Base-by-base conservation (phyloP, 2,329 filamentous ascomycete genomes). In the Ilyonectria sp. region DNA sequence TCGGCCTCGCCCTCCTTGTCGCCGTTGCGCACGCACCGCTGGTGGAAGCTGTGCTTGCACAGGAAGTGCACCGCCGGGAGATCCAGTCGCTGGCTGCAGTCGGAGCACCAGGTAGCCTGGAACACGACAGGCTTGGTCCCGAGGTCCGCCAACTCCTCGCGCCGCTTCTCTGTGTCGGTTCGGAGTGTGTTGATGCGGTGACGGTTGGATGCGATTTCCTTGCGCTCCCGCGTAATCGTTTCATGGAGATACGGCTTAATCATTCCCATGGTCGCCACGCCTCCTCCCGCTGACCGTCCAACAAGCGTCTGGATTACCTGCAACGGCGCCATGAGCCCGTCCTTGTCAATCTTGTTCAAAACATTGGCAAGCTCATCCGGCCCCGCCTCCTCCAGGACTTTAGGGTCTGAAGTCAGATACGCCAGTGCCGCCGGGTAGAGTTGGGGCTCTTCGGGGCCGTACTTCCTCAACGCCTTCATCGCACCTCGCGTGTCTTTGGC, bases 31-130 rank as follows among this genome's bases (percentile, higher is more conserved):
- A 99, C 83, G 80, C 95, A 99, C 52, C 93, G 88, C 82, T 97
- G 94, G 79, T 99, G 96, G 85, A 98, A 99, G 68, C 92, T 95
- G 80, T 99, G 96, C 80, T 97, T 97, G 84, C 96, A 99, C 70
- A 99, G 82, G 79, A 99, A 99, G 79, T 99, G 96, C 54, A 99
- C 95, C 0, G 92, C 93, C 0, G 96, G 96, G 13, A 98, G 85
- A 71, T 98, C 95, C 19, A 98, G 86, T 29, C 89, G 87, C 43
- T 90, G 88, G 17, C 90, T 90, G 79, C 96, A 99, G 58, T 93
- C 91, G 31, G 92, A 91, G 79, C 96, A 99, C 58, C 96, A 89
- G 37, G 94, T 95, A 0, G 94, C 91, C 79, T 97, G 94, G 85
- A 99, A 98, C 1, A 97, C 93, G 21, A 92, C 91, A 0, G 96